Percentiles rank a stretch among this genome's conserved stretches.
phyloP scores from a whole-genome alignment of 2,329 filamentous ascomycete species.

The Exutisphaerella laricina region DNA sequence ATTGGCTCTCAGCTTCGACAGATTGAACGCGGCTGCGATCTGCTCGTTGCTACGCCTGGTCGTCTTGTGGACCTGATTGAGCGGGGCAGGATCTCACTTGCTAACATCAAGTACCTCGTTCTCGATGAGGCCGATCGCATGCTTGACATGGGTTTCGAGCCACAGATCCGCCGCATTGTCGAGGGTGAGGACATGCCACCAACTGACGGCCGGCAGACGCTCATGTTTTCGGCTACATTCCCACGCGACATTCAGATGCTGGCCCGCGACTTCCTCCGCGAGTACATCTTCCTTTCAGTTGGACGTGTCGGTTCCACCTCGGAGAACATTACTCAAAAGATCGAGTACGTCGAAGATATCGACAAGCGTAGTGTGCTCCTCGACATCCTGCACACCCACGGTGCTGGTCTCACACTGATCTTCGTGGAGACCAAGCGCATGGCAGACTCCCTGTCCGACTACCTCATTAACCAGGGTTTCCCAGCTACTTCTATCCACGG shows the following conservation, averaged over 20 bases:
- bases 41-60: slow-evolving; percentile 93
- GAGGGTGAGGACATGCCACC: slow-evolving; percentile 96
- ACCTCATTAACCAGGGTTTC: slow-evolving; percentile 98
- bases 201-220: slow-evolving; percentile 80
- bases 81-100: slow-evolving; percentile 93
- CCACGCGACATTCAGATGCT: slow-evolving; percentile 99
- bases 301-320: slow-evolving; percentile 98
- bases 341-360: slow-evolving; percentile 92
- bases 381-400: slow-evolving; percentile 94
- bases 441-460: slow-evolving; percentile 96
- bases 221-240: slow-evolving; percentile 99
- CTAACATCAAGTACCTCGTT: slow-evolving; percentile 98
- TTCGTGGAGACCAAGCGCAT: slow-evolving; percentile 99
- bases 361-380: slow-evolving; percentile 98
- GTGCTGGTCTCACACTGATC: slow-evolving; percentile 82
- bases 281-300: slow-evolving; percentile 98
- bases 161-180: slow-evolving; percentile 96
- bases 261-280: slow-evolving; percentile 95
- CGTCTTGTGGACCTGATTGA: slow-evolving; percentile 97
- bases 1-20: slow-evolving; percentile 97
- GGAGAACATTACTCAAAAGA: slow-evolving; percentile 99
- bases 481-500: slow-evolving; percentile 98
- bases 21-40: slow-evolving; percentile 95
- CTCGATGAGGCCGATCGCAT: slow-evolving; percentile 99
- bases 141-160: slow-evolving; percentile 99